Evolutionary conservation across 2,329 filamentous ascomycete species (phyloP), one percentile per base, ranked within the genome.

Genomic region (Hymenoscyphus linearis): DNA sequence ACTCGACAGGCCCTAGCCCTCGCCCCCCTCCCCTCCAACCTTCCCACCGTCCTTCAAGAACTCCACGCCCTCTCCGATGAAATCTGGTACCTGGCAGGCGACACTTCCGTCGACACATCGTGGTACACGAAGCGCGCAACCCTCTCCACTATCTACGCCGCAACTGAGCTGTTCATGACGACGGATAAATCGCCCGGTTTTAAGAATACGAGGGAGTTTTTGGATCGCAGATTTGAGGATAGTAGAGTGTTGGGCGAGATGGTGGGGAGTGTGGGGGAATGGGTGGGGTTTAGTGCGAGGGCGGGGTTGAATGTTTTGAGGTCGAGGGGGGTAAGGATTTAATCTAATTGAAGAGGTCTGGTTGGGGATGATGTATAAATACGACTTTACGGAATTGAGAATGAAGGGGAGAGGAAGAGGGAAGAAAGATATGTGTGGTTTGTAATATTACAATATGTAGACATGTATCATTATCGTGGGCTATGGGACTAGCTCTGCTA

Each of bases 131-230:
- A 88, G 72, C 80, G 87, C 3, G 80, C 85, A 9, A 82, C 80
- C 0, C 74, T 90, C 26, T 80, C 84, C 0, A 80, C 81, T 1
- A 80, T 90, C n/a, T 91, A 90, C 71, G 91, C 91, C 57, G 85
- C 87, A 36, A 83, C 88, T 60, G 95, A 99, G 76, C 79, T 97
- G 4, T 96, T 93, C 76, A 97, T 98, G 92, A 97, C 92, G 25
- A 92, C 89, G 62, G 95, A 98, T 75, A 81, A 79, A 63, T 92
- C 88, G 3, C 77, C 82, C 0, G 85, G 84, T n/a, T 95, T 90
- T 69, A 74, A 72, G 10, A 90, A 93, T 65, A 98, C 95, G 3
- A 86, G 87, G 66, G 81, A 84, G 10, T 99, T 98, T 73, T 77
- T 98, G 58, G 83, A 87, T 60, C 82, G 91, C 52, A 82, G 93